Percentiles rank a stretch among this genome's conserved stretches.
Conservation (phyloP, 306 rosid species). For the Castanopsis chinensis region DNA sequence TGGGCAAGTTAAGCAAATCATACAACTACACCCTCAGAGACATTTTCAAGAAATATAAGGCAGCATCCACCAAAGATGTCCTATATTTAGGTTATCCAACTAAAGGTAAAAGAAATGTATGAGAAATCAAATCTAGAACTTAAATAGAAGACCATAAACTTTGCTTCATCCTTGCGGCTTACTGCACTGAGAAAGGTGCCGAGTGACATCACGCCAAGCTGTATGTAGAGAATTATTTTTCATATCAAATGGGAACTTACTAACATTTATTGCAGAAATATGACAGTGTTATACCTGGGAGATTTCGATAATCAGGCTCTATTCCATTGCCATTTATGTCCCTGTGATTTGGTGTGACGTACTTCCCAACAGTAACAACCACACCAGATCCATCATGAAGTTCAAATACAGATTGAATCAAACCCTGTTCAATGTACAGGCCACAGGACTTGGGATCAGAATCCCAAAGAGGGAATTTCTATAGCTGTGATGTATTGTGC, state of each 20-base stretch:
- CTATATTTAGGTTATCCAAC: not conserved
- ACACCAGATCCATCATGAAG: conserved; percentile 93
- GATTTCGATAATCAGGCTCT: conserved; percentile 78
- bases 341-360: conserved; percentile 81
- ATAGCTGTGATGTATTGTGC: not conserved
- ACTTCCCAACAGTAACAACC: conserved; percentile 93
- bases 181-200: conserved; percentile 62
- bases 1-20: not conserved
- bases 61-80: not conserved
- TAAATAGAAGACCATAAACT: conserved; percentile 15
- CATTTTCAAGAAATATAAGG: not conserved
- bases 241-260: conserved; percentile 22
- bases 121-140: conserved; percentile 1
- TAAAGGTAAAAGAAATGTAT: not conserved
- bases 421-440: conserved; percentile 52
- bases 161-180: conserved; percentile 47
- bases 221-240: conserved; percentile 21
- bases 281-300: conserved; percentile 59
- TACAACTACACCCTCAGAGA: not conserved
- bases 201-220: conserved; percentile 74
- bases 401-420: conserved; percentile 95
- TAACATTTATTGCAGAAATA: conserved; percentile 1
- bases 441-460: conserved; percentile 16
- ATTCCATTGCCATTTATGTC: conserved; percentile 95
- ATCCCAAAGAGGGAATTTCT: conserved; percentile 1